Evolutionary conservation across 176 grass and related monocot species (phyloP), one percentile per base, ranked within the genome.

Genomic region (Avena eriantha): DNA sequence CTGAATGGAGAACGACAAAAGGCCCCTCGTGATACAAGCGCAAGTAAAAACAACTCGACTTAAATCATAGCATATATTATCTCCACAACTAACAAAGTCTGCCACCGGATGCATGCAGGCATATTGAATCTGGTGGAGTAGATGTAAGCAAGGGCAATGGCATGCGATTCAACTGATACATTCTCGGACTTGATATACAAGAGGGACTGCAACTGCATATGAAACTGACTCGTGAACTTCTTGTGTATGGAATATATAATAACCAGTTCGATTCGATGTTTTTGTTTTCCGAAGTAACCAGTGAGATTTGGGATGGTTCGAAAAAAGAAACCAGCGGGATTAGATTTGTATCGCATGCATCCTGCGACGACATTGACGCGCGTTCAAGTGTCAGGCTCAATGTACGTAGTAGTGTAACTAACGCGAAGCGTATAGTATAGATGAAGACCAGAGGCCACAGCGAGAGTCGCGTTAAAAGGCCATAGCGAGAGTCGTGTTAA

Each of bases 21-120:
- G 23, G 64, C 49, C 79, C 13, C 17, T 64, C 83, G 22, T 35
- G 13, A 31, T 57, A 56, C 15, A 36, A 8, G 58, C 46, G 74
- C 49, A 24, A 55, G 29, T 54, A 69, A 72, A 73, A 72, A 79
- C 2, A 72, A 65, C 31, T 21, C 23, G 0, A 5, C 3, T 31
- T 72, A 23, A 79, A 79, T 54, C 22, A 68, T 73, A 15, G 23
- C 24, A 69, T 65, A 90, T 86, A 64, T 78, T 90, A 90, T 90
- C 79, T 22, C 1, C 10, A 21, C 23, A 39, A 78, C 59, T 81
- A 69, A 59, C 85, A 24, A 85, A 81, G 47, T 68, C 4, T 10
- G 13, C 8, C 45, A 71, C 64, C 17, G 76, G 26, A 70, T 71
- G 4, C 45, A 47, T 10, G 45, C 45, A 59, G 1, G 3, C 21